Conservation (phyloP, 805 yeast species). For the Teunomyces pallodes region DNA sequence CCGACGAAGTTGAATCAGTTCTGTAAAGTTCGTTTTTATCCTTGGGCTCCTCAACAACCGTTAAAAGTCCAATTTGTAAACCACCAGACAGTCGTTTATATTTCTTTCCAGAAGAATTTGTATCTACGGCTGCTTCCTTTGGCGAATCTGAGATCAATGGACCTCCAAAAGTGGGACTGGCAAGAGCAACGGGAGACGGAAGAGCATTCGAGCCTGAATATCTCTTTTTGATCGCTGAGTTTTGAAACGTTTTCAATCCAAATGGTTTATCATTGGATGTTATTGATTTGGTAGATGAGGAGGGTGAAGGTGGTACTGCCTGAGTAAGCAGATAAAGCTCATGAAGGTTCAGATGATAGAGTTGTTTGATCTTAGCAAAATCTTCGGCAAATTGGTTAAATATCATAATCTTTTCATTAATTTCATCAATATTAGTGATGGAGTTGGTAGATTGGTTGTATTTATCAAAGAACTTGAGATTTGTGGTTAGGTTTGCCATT, state of each 20-base stretch:
- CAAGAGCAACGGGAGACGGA: neutral
- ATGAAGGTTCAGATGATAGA: conserved; percentile 26
- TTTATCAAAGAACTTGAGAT: conserved; percentile 36
- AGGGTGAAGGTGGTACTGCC: conserved; percentile 8
- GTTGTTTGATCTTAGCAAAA: conserved; percentile 23
- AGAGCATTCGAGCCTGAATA: conserved; percentile 16
- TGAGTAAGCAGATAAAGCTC: conserved; percentile 12
- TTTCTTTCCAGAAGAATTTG: conserved; percentile 19
- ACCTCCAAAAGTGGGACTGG: conserved; percentile 1
- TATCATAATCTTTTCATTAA: conserved; percentile 35
- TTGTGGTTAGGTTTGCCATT: conserved; percentile 30
- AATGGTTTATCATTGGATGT: conserved; percentile 7
- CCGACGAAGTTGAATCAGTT: neutral
- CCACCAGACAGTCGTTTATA: conserved; percentile 36
- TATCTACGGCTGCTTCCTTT: conserved; percentile 2
- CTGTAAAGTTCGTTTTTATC: neutral
- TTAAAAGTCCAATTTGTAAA: conserved; percentile 35
- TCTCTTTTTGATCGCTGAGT: conserved; percentile 25
- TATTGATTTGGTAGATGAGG: conserved; percentile 6
- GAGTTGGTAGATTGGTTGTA: conserved; percentile 31
- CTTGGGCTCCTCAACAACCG: conserved; percentile 36
- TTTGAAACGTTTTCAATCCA: conserved; percentile 36
- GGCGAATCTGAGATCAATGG: neutral
- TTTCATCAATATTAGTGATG: conserved; percentile 27
- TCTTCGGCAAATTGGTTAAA: conserved; percentile 37